phyloP scores from a whole-genome alignment of 495 filamentous ascomycete genomes.

The Pyronema omphalodes region DNA sequence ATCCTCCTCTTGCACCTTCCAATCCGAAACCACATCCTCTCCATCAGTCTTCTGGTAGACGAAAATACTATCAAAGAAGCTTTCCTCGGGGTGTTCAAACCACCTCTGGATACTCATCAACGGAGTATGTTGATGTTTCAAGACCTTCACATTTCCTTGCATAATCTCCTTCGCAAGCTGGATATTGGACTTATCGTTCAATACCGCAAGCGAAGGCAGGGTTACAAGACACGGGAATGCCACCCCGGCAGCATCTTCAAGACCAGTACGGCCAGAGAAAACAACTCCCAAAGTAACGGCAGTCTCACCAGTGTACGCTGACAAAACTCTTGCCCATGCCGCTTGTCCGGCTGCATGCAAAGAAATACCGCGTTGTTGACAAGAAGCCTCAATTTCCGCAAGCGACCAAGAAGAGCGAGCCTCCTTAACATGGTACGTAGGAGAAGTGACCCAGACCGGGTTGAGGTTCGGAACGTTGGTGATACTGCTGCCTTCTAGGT shows the following conservation, averaged over 20 bases:
- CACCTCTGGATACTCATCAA: slow-evolving; percentile 48
- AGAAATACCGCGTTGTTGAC: slow-evolving; percentile 38
- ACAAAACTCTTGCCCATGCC: slow-evolving; percentile 53
- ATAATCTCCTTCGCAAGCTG: slow-evolving; percentile 40
- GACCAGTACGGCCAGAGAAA: slow-evolving; percentile 45
- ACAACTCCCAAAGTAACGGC: slow-evolving; percentile 48
- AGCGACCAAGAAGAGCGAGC: slow-evolving; percentile 26
- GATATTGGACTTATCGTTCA: slow-evolving; percentile 31
- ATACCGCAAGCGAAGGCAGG: slow-evolving; percentile 40
- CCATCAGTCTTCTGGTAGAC: slow-evolving; percentile 45
- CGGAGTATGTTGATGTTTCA: slow-evolving; percentile 50
- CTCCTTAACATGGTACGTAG: slow-evolving; percentile 27
- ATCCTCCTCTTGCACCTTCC: slow-evolving; percentile 36
- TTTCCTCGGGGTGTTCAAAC: slow-evolving; percentile 36
- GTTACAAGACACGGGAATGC: slow-evolving; percentile 60
- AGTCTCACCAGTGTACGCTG: slow-evolving; percentile 51
- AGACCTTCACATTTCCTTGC: slow-evolving; percentile 38
- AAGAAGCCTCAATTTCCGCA: slow-evolving; percentile 33
- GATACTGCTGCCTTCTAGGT: slow-evolving; percentile 33
- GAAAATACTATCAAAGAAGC: slow-evolving; percentile 62
- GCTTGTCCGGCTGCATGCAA: slow-evolving; percentile 52
- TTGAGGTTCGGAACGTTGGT: slow-evolving; percentile 53
- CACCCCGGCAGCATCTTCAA: slow-evolving; percentile 32
- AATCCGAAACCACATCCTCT: slow-evolving; percentile 18
- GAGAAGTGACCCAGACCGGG: slow-evolving; percentile 33